Base-by-base conservation (phyloP, 108 stramenopile species). In the Craspedostauros australis region DNA sequence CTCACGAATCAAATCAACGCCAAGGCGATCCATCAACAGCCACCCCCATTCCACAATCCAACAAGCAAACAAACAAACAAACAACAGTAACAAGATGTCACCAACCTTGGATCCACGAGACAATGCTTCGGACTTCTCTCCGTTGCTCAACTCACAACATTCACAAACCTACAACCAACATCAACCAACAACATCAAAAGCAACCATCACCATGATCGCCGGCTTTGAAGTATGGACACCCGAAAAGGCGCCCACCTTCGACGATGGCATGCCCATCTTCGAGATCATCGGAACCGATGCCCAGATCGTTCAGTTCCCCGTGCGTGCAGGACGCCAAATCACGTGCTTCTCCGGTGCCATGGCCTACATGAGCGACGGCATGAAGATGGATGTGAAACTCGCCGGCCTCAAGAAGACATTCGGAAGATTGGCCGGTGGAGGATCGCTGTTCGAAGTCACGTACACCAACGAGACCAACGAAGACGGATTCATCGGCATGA, bases 271-370 rank as follows among this genome's bases (percentile, higher is more conserved):
- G 44, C 72, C 72, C 3, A 25, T 53, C 20, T 73, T 50, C 25
- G 76, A 77, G 51, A 70, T 77, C 24, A 49, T 77, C 11, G 76
- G 76, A 41, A 77, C 68, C 4, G 72, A 73, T 34, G 54, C 61
- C 7, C 76, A 73, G 36, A 55, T 73, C 39, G 76, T 77, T 3
- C 76, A 77, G 50, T 72, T 77, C 39, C 76, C 76, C 19, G 39
- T 77, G 2, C 64, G 69, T 31, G 44, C 68, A 12, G 57, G 64
- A 21, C 72, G 69, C 15, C 41, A 66, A 41, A 53, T 75, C 38
- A 66, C 52, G 50, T 71, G 70, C 36, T 72, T 72, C 43, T 57
- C 73, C 5, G 78, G 78, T 39, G 78, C 78, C 46, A 79, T 79
- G 78, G 68, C 66, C 11, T 79, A 79, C 61, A 75, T 75, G 73